phyloP scores from a whole-genome alignment of 768 basidiomycete genomes.

The Pisolithus albus region DNA sequence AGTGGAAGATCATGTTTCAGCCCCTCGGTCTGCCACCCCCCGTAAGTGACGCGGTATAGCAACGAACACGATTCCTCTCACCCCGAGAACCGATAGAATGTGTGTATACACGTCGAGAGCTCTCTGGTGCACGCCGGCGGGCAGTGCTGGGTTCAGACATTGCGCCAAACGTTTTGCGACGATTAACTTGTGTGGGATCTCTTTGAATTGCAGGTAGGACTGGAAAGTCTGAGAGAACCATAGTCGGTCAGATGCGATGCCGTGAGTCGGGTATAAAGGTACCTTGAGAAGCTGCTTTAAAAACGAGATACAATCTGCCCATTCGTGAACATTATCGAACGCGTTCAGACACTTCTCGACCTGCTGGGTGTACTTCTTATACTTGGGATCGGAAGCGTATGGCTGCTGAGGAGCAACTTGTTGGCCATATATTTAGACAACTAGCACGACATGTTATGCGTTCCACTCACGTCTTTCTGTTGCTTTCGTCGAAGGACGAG shows the following conservation, averaged over 20 bases:
- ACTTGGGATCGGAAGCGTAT: slow-evolving; percentile 81
- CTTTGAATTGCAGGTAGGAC: slow-evolving; percentile 88
- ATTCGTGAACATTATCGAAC: slow-evolving; percentile 95
- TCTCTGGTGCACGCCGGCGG: slow-evolving; percentile 93
- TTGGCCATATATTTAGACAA: not conserved
- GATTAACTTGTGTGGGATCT: slow-evolving; percentile 90
- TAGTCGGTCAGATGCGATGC: slow-evolving; percentile 1
- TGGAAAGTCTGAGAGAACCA: slow-evolving; percentile 69
- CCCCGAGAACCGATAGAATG: slow-evolving; percentile 86
- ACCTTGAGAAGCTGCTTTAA: slow-evolving; percentile 91
- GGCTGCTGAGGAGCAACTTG: slow-evolving; percentile 46
- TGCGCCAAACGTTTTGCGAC: slow-evolving; percentile 94
- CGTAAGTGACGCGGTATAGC: slow-evolving; percentile 5
- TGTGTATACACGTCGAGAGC: slow-evolving; percentile 93
- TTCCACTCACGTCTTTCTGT: slow-evolving; percentile 26
- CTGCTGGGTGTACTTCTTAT: slow-evolving; percentile 86
- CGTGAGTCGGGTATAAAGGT: slow-evolving; percentile 1
- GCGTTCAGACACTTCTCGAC: slow-evolving; percentile 90
- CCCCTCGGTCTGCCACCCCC: slow-evolving; percentile 63
- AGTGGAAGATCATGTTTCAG: slow-evolving; percentile 78
- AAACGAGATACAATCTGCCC: slow-evolving; percentile 99
- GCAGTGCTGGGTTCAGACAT: slow-evolving; percentile 95
- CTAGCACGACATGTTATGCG: not conserved
- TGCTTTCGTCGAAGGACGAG: slow-evolving; percentile 14
- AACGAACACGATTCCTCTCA: slow-evolving; percentile 33